These are phyloP conservation scores for Phytophthora macrochlamydospora DNA, from an alignment of 352 stramenopile genomes.

Conservation along the genomic window DNA sequence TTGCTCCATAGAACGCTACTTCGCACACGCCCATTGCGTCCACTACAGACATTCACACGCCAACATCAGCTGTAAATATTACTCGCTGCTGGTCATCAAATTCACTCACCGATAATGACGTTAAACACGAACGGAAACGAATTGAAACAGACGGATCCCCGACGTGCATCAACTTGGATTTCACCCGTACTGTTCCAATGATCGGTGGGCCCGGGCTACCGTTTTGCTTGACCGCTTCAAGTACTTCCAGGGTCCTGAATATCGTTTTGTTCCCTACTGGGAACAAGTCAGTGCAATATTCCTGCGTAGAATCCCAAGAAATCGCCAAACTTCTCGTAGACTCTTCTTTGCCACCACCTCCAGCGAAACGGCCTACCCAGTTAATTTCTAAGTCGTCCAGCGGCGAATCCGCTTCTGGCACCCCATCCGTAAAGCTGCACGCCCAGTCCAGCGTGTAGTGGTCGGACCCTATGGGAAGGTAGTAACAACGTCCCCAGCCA, in stretches of 20 bases:
- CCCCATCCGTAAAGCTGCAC: conserved; percentile 36
- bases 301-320: conserved; percentile 22
- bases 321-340: conserved; percentile 6
- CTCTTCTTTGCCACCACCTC: background rate
- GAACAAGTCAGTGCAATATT: conserved; percentile 35
- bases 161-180: conserved; percentile 59
- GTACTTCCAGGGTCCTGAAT: conserved; percentile 27
- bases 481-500: conserved; percentile 57
- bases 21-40: conserved; percentile 50
- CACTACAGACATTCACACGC: conserved; percentile 23
- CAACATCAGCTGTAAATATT: background rate
- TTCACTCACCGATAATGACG: conserved; percentile 50
- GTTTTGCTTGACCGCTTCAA: conserved; percentile 18
- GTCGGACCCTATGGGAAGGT: conserved; percentile 58
- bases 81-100: background rate
- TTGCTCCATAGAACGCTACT: conserved; percentile 70
- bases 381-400: conserved; percentile 32
- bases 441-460: conserved; percentile 55
- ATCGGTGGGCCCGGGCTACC: conserved; percentile 39
- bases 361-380: conserved; percentile 7
- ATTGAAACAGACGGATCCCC: conserved; percentile 45
- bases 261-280: conserved; percentile 27
- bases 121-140: conserved; percentile 76
- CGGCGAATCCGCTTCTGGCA: conserved; percentile 32
- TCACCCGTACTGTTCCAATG: conserved; percentile 57